Base-by-base conservation (phyloP, 2,329 filamentous ascomycete genomes). In the Cladophialophora exuberans region DNA sequence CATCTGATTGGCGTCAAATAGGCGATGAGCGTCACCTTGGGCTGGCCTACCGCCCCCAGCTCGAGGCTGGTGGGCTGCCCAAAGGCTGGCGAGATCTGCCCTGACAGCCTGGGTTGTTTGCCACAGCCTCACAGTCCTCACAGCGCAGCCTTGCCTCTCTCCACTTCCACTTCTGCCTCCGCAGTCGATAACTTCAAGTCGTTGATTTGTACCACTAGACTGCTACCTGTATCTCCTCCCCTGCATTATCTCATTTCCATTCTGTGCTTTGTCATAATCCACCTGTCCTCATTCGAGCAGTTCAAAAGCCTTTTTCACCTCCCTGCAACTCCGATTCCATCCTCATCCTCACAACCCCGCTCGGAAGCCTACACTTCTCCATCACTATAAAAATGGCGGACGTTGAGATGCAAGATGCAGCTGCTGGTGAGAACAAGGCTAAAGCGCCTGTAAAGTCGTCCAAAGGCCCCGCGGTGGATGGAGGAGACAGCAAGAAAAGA, bases 361-460 rank as follows among this genome's bases (percentile, higher is more conserved):
- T 33, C 52, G 33, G 22, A 10, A 49, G 10, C n/a, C 11, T 22
- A 36, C 17, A 17, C 23, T 26, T 2, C 10, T 49, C 35, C 5
- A 6, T 30, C 20, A 41, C 33, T n/a, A 41, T 22, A 5, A 72
- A 39, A 61, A 97, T 97, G 94, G 89, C 92, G 56, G 94, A 99
- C 75, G 87, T 97, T 46, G 91, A 97, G 69, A 97, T 97, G 94
- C 88, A 89, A 51, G 94, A 97, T 73, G 91, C 88, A 42, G 84
- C 85, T 33, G 72, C 74, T 39, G 66, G 67, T 59, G 76, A 68
- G 53, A 70, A 75, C 52, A 83, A 85, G 74, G 69, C 73, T 39
- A 84, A 83, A 71, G 76, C 73, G 60, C 75, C 75, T 15, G 75
- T 79, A 22, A 89, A 85, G 73, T 82, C 80, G 36, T 68, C 74